Base-by-base conservation (phyloP, 352 stramenopile genomes). In the Globisporangium iwayamae region DNA sequence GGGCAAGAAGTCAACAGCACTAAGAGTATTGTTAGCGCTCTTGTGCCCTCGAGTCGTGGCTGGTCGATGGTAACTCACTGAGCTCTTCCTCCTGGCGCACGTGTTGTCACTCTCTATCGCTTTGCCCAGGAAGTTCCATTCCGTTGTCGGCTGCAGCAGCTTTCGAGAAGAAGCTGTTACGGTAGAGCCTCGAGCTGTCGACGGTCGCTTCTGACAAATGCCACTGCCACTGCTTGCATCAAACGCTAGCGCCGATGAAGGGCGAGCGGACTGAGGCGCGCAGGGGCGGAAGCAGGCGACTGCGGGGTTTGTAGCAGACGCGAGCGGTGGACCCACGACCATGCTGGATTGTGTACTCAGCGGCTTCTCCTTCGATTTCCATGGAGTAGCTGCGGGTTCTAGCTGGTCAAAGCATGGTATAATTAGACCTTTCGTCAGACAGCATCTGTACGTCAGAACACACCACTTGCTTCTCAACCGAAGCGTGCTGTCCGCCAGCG, bases 281-380 rank as follows among this genome's bases (percentile, higher is more conserved):
- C 25, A 58, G 0, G 60, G 51, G 14, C 39, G 60, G 18, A 41
- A 59, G 47, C 16, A 43, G 9, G 46, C 48, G 9, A 36, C 46
- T 9, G 53, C 47, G 16, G 60, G 60, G 39, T 34, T 39, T 14
- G 34, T 20, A 5, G 20, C 10, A 38, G 60, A 34, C 36, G 60
- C 60, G 51, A 65, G 38, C 18, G 60, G 60, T 28, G 60, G 60
- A 34, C 20, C 60, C 6, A 65, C 25, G 1, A 53, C 60, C 57
- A 63, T 63, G 18, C 36, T 41, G 13, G 36, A 41, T 36, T 36
- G 32, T 36, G 32, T 5, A 36, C 32, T 36, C 32, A 0, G 32
- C 3, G 32, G 4, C 32, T 36, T 36, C 32, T 36, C 32, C 32
- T 36, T 36, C 9, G 7, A 36, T 5, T 5, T 36, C 7, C 32